Percentiles rank a stretch among this genome's conserved stretches.
Evolutionary conservation across 2,329 filamentous ascomycete species (phyloP).

Genomic region (Hortaea sp.): DNA sequence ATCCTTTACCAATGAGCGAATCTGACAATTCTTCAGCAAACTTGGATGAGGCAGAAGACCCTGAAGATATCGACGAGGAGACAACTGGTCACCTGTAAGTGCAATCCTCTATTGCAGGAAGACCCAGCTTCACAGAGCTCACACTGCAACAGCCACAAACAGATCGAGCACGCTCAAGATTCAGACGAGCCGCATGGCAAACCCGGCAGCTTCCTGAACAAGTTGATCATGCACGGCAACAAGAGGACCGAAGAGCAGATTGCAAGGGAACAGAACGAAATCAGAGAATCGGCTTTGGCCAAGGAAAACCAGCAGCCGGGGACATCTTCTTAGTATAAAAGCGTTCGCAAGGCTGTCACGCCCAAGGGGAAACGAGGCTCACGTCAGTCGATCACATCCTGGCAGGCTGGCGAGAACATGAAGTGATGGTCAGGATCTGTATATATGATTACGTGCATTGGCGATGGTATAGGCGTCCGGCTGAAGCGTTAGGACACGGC

Average conservation of each 20-base stretch:
- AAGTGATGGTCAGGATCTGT: background rate
- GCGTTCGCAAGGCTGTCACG: background rate
- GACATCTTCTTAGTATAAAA: background rate
- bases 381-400: background rate
- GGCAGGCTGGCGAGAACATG: background rate
- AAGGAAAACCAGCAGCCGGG: conserved; percentile 1
- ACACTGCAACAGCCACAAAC: conserved; percentile 12
- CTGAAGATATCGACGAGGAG: conserved; percentile 28
- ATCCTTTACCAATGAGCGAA: no score
- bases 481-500: no score
- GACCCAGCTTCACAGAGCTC: background rate
- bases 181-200: conserved; percentile 20
- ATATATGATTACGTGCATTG: background rate
- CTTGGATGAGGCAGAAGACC: conserved; percentile 20
- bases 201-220: conserved; percentile 27
- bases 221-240: conserved; percentile 29
- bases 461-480: background rate
- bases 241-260: conserved; percentile 31
- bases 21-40: conserved; percentile 6
- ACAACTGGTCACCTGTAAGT: conserved; percentile 21
- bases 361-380: background rate
- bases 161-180: conserved; percentile 25
- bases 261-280: background rate
- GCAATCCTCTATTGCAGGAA: background rate
- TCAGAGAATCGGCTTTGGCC: conserved; percentile 7